Base-by-base conservation (phyloP, 495 filamentous ascomycete genomes). In the Elasticomyces elasticus region DNA sequence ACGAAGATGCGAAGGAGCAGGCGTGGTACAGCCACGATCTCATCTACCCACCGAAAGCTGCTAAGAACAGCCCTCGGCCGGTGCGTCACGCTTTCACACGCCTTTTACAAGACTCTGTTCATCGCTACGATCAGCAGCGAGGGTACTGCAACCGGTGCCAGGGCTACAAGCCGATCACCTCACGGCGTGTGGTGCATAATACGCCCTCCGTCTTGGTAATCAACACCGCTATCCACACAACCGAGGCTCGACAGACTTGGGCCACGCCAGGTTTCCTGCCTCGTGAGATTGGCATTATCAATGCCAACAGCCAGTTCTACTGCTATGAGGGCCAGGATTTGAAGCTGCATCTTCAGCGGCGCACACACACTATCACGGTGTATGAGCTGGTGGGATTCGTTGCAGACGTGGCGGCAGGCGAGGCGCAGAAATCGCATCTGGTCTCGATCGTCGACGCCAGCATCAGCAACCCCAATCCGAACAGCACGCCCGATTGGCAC, bases 301-400 rank as follows among this genome's bases (percentile, higher is more conserved):
- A 94, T 24, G 85, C 90, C 24, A 77, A 78, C 25, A 85, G 84
- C 9, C 84, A 92, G 61, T 81, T 96, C 49, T 85, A 85, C 69
- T 95, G 90, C 66, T 94, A 82, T 55, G 88, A 98, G 64, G 90
- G 89, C 1, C 84, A 90, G 46, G 89, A 95, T 59, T 61, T 90
- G 30, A 82, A 84, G 62, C 70, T 85, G 23, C 85, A 82, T 54
- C 69, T 82, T 25, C 76, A 79, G 52, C 69, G 79, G 28, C 76
- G 74, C 1, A 77, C 75, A 7, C 83, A 85, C 58, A 79, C 77
- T 2, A 83, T 95, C 41, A 76, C 80, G 19, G 80, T 95, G 0
- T 98, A 97, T 64, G 90, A 95, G 55, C 72, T 98, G 23, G 82
- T 94, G n/a, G 92, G 94, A 3, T 67, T 95, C 58, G 87, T 94